Evolutionary conservation across 805 yeast species (phyloP).

Genomic region (Lachancea thermotolerans): DNA sequence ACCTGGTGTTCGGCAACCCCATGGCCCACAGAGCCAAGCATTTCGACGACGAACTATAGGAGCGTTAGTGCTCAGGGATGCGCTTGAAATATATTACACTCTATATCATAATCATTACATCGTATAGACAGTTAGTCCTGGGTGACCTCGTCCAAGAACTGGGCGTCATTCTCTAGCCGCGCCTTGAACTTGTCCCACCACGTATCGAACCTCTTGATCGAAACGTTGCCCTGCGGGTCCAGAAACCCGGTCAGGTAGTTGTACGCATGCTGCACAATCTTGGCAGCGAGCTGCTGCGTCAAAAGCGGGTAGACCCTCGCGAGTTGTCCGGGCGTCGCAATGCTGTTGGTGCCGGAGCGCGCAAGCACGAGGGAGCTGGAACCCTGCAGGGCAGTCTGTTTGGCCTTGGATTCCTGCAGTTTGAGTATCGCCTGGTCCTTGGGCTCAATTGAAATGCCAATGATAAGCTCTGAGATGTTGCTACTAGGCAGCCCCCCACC

Average conservation of each 20-base stretch:
- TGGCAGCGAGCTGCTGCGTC: conserved; percentile 67
- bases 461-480: conserved; percentile 36
- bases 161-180: conserved; percentile 73
- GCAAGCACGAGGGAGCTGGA: conserved; percentile 27
- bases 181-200: conserved; percentile 94
- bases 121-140: conserved; percentile 10
- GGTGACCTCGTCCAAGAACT: conserved; percentile 54
- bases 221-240: conserved; percentile 72
- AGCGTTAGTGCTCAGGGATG: background rate
- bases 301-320: conserved; percentile 34
- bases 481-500: conserved; percentile 29
- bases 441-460: conserved; percentile 92
- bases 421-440: conserved; percentile 55
- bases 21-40: conserved; percentile 56
- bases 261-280: conserved; percentile 87
- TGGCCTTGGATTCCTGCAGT: conserved; percentile 38
- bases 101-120: background rate
- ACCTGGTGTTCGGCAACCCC: conserved; percentile 71
- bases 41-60: conserved; percentile 43
- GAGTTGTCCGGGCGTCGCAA: conserved; percentile 27
- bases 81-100: background rate
- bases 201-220: conserved; percentile 77
- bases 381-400: conserved; percentile 12
- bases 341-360: conserved; percentile 16
- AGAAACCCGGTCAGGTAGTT: conserved; percentile 85